These are phyloP conservation scores for Geranium rotundifolium DNA, from an alignment of 345 rosid genomes.

Conservation along the genomic window DNA sequence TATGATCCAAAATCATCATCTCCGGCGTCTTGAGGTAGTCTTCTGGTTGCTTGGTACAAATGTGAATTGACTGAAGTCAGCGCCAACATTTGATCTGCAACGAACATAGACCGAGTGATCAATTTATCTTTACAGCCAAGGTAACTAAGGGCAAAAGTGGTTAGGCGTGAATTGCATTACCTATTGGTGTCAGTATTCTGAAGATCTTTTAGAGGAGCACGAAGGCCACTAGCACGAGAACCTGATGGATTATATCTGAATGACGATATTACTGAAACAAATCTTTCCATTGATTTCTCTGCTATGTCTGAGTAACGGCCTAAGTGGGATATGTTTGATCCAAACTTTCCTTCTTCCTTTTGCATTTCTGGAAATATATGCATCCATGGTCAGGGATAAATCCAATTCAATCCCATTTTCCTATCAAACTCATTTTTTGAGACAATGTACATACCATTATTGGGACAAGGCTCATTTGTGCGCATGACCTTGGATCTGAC, in stretches of 20 bases:
- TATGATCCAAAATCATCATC: conserved; percentile 22
- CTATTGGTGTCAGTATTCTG: conserved; percentile 33
- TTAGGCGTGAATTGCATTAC: conserved; percentile 20
- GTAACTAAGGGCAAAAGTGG: neutral
- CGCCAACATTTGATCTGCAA: conserved; percentile 34
- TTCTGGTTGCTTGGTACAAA: conserved; percentile 32
- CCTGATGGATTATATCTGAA: conserved; percentile 50
- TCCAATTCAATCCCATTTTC: conserved; percentile 12
- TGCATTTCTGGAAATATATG: neutral
- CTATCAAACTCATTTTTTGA: neutral
- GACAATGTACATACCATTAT: conserved; percentile 20
- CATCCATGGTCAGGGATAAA: no score
- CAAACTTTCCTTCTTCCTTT: conserved; percentile 52
- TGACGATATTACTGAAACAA: conserved; percentile 64
- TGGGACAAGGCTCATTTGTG: conserved; percentile 23
- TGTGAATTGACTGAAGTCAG: conserved; percentile 54
- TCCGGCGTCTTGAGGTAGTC: conserved; percentile 13
- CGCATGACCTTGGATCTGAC: conserved; percentile 32
- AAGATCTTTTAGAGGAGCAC: conserved; percentile 72
- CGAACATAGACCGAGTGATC: conserved; percentile 5
- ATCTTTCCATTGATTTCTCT: conserved; percentile 68
- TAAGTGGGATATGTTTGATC: conserved; percentile 67
- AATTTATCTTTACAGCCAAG: conserved; percentile 1
- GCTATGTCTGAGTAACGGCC: conserved; percentile 60
- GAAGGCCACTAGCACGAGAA: conserved; percentile 92